Base-by-base conservation (phyloP, 176 grass and related monocot genomes). In the Triticum aestivum region DNA sequence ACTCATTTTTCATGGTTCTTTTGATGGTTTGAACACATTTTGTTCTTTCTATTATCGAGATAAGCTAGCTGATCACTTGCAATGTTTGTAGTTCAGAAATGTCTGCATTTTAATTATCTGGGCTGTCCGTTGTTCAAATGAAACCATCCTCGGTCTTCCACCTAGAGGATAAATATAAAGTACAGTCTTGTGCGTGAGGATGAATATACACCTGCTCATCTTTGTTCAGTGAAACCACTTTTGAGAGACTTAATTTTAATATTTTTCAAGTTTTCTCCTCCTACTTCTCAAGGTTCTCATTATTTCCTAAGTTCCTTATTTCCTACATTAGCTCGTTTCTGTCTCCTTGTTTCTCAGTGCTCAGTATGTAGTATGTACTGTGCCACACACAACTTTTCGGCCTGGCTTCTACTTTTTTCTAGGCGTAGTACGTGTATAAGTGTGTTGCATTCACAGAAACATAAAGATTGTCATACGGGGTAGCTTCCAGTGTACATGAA, bases 151-250 rank as follows among this genome's bases (percentile, higher is more conserved):
- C 18, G 2, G 56, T 59, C 34, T 78, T 54, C 9, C 8, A 8
- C 65, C 44, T 82, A 35, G 34, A 69, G 27, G 9, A 11, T 83
- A 14, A 49, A 61, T 62, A 62, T 29, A 24, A 2, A 72, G 8
- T 52, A 56, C 8, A 33, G 54, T 58, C 54, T 21, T 58, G 18
- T 58, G 54, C 18, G 54, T 21, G 54, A 58, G 54, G 13, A n/a
- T 83, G 20, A 49, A 61, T 49, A 62, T 52, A 65, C 8, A 44
- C 2, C n/a, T 65, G 12, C 74, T 81, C 69, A 58, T 14, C 5
- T 82, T 78, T 83, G 3, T 83, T 83, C 38, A 88, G 79, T 84
- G 63, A 73, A 83, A 54, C 18, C 1, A 65, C 30, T 33, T 63
- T 15, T 41, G 8, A 47, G 74, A 79, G 15, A 89, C 70, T 37